Conservation (phyloP, 495 filamentous ascomycete genomes). For the Xylaria grammica region DNA sequence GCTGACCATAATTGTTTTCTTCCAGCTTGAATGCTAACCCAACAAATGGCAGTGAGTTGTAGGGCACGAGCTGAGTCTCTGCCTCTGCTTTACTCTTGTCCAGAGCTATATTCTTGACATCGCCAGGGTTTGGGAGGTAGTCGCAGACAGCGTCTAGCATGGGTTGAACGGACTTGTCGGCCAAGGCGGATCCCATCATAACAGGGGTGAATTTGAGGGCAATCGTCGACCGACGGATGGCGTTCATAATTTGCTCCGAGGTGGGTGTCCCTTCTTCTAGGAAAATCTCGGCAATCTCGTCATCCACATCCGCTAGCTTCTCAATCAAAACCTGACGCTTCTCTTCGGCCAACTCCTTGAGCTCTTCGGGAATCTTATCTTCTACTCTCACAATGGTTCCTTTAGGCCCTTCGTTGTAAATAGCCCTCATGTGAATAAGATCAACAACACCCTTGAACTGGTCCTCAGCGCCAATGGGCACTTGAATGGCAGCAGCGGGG, state of each 20-base stretch:
- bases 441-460: constrained; percentile 95
- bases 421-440: constrained; percentile 86
- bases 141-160: constrained; percentile 98
- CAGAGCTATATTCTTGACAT: constrained; percentile 89
- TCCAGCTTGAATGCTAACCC: constrained; percentile 98
- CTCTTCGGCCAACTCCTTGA: constrained; percentile 76
- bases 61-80: constrained; percentile 84
- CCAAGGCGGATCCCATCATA: constrained; percentile 93
- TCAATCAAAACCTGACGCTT: constrained; percentile 86
- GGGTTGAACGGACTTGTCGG: constrained; percentile 93
- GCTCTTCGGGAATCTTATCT: constrained; percentile 79
- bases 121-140: constrained; percentile 90
- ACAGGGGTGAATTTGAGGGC: constrained; percentile 91
- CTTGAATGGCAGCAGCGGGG: constrained; percentile 89
- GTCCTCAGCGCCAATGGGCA: constrained; percentile 93
- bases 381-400: constrained; percentile 72
- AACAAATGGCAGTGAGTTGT: constrained; percentile 91
- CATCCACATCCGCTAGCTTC: constrained; percentile 95
- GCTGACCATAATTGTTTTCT: constrained; percentile 97
- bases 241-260: constrained; percentile 80
- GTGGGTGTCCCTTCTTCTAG: constrained; percentile 83
- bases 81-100: constrained; percentile 79
- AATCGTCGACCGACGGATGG: constrained; percentile 89
- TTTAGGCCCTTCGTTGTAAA: constrained; percentile 85
- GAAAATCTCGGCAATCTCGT: constrained; percentile 97